Evolutionary conservation across 164 flowering plant species (phyloP).

Genomic region (Dillenia turbinata): DNA sequence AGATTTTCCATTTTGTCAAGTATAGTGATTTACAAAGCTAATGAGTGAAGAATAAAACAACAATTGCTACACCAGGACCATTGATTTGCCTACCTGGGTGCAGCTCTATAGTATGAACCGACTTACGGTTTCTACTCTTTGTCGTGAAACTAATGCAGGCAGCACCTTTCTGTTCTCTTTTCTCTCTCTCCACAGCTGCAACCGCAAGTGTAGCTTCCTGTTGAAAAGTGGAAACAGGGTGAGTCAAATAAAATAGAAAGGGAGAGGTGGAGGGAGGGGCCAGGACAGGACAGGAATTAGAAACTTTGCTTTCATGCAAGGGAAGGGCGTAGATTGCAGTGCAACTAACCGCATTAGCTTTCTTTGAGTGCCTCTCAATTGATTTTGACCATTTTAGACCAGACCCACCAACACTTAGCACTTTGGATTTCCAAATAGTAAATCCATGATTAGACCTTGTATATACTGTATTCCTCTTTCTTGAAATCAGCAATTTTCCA

Average conservation of each 20-base stretch:
- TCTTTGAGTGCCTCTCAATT: slow-evolving; percentile 69
- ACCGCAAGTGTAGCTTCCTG: slow-evolving; percentile 86
- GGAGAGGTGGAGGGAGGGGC: not conserved
- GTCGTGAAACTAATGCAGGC: slow-evolving; percentile 15
- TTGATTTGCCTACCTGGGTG: slow-evolving; percentile 35
- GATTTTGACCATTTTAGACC: slow-evolving; percentile 96
- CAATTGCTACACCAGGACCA: slow-evolving; percentile 27
- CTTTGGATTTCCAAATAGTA: slow-evolving; percentile 79
- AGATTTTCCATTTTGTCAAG: not conserved
- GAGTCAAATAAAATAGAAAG: not conserved
- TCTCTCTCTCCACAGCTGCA: slow-evolving; percentile 67
- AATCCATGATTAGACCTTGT: slow-evolving; percentile 78
- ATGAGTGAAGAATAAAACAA: not conserved
- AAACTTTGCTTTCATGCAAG: not conserved
- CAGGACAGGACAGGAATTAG: slow-evolving; percentile 12
- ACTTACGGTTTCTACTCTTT: slow-evolving; percentile 50
- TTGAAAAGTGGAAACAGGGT: slow-evolving; percentile 3
- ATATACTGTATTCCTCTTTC: slow-evolving; percentile 70
- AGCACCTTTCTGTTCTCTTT: slow-evolving; percentile 49
- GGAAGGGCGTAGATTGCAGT: not conserved
- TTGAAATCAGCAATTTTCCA: slow-evolving; percentile 49
- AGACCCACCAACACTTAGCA: slow-evolving; percentile 71
- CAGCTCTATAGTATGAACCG: slow-evolving; percentile 27
- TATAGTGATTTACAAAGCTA: not conserved
- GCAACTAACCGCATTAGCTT: slow-evolving; percentile 73